Evolutionary conservation across 108 stramenopile genomes (phyloP).

Genomic region (Seminavis robusta): DNA sequence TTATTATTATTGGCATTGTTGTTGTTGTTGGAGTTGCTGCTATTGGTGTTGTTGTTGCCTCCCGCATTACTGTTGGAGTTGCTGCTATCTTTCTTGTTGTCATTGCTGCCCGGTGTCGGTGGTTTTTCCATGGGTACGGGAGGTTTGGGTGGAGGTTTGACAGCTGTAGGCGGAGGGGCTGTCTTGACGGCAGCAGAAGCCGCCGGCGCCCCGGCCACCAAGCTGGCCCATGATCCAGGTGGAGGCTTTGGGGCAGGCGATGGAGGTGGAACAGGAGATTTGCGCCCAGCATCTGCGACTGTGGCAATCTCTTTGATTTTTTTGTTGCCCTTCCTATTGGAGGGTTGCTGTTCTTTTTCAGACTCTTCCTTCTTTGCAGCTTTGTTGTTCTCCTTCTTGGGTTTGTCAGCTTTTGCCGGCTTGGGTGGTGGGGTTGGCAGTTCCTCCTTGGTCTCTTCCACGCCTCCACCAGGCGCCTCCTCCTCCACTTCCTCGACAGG

Average conservation of each 20-base stretch:
- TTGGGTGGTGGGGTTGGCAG: neutral
- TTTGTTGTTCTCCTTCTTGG: slow-evolving; percentile 27
- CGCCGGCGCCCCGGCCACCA: slow-evolving; percentile 53
- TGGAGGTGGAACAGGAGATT: too few species aligned
- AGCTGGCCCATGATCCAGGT: slow-evolving; percentile 80
- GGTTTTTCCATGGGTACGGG: neutral
- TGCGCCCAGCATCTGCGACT: slow-evolving; percentile 1
- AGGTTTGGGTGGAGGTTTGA: neutral
- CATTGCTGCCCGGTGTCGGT: neutral
- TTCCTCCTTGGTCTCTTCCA: slow-evolving; percentile 40
- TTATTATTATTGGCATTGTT: slow-evolving; percentile 2
- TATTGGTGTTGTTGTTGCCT: neutral
- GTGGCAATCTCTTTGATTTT: slow-evolving; percentile 4
- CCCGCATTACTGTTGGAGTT: neutral
- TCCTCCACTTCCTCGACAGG: too few species aligned
- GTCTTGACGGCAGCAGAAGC: slow-evolving; percentile 12
- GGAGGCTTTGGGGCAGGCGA: slow-evolving; percentile 35
- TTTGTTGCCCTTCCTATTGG: neutral
- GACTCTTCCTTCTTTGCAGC: slow-evolving; percentile 23
- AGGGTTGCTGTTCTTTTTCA: neutral
- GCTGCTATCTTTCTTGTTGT: neutral
- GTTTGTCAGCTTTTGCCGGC: slow-evolving; percentile 22
- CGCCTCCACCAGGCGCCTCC: slow-evolving; percentile 44
- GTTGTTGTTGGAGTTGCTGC: neutral
- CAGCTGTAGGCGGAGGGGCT: slow-evolving; percentile 7